These are phyloP conservation scores for Solanum etuberosum DNA, from an alignment of 257 asterid genomes.

Conservation along the genomic window DNA sequence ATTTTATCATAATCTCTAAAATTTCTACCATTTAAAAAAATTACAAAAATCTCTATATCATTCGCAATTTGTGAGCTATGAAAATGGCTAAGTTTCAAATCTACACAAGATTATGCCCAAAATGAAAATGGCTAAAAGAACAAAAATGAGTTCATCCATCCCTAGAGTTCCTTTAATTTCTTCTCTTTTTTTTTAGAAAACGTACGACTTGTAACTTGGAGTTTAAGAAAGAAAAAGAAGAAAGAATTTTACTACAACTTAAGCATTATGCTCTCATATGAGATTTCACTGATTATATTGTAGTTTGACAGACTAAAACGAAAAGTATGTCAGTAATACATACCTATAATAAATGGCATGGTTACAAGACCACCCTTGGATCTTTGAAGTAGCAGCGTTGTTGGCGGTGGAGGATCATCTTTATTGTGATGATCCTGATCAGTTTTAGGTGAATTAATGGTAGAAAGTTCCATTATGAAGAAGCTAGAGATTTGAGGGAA, in stretches of 20 bases:
- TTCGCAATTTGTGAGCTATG: no score
- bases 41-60: no score
- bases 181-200: no score
- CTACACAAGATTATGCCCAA: not conserved
- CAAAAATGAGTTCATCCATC: not conserved
- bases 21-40: no score
- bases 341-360: slow-evolving; percentile 67
- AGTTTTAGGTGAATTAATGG: not conserved
- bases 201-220: not conserved
- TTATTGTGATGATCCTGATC: not conserved
- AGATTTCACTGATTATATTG: not conserved
- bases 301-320: not conserved
- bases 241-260: no score
- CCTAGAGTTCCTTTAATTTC: not conserved
- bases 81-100: not conserved
- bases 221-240: not conserved
- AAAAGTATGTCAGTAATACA: not conserved
- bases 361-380: slow-evolving; percentile 48
- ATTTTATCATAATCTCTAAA: no score
- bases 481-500: not conserved
- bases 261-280: not conserved
- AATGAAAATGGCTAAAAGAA: not conserved
- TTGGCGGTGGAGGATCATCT: not conserved
- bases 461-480: not conserved
- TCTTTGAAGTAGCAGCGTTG: not conserved